A percentile compares a stretch with the other conserved stretches of the same genome.
Conservation (phyloP, 2,329 filamentous ascomycete species). For the Stemphylium vesicarium region DNA sequence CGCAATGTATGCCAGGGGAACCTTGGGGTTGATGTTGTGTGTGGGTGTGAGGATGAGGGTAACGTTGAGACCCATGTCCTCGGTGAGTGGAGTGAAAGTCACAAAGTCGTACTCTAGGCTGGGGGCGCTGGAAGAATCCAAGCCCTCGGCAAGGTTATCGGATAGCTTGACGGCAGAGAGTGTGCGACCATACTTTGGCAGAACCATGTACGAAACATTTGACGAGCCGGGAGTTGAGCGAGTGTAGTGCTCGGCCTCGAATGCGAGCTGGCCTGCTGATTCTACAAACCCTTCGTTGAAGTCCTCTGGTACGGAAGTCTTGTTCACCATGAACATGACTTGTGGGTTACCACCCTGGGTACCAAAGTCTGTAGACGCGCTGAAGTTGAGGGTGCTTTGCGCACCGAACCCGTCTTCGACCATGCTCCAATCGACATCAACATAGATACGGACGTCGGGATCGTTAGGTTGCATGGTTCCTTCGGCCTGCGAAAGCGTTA, state of each 20-base stretch:
- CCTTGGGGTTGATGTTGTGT: slow-evolving; percentile 59
- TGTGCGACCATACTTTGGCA: slow-evolving; percentile 48
- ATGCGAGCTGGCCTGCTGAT: slow-evolving; percentile 40
- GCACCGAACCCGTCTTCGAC: slow-evolving; percentile 34
- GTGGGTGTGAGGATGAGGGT: slow-evolving; percentile 53
- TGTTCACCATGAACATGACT: slow-evolving; percentile 44
- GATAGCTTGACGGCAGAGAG: slow-evolving; percentile 44
- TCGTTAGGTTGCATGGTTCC: slow-evolving; percentile 41
- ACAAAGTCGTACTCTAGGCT: slow-evolving; percentile 48
- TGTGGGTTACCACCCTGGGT: slow-evolving; percentile 42
- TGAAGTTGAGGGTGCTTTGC: slow-evolving; percentile 44
- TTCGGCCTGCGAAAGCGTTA: slow-evolving; percentile 41
- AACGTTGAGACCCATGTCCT: slow-evolving; percentile 44
- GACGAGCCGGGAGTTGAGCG: slow-evolving; percentile 30
- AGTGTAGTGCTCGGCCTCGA: slow-evolving; percentile 50
- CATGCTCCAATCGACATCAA: slow-evolving; percentile 47
- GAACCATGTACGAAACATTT: slow-evolving; percentile 36
- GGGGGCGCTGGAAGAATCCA: slow-evolving; percentile 37
- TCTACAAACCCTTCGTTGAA: slow-evolving; percentile 48
- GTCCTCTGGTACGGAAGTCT: slow-evolving; percentile 39
- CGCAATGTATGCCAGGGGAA: slow-evolving; percentile 59
- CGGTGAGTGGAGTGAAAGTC: slow-evolving; percentile 43
- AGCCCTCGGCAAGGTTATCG: slow-evolving; percentile 33
- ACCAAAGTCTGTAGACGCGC: slow-evolving; percentile 46
- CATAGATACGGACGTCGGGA: slow-evolving; percentile 44